Conservation (phyloP, 1,284 basidiomycete genomes). For the Papiliotrema fonsecae region DNA sequence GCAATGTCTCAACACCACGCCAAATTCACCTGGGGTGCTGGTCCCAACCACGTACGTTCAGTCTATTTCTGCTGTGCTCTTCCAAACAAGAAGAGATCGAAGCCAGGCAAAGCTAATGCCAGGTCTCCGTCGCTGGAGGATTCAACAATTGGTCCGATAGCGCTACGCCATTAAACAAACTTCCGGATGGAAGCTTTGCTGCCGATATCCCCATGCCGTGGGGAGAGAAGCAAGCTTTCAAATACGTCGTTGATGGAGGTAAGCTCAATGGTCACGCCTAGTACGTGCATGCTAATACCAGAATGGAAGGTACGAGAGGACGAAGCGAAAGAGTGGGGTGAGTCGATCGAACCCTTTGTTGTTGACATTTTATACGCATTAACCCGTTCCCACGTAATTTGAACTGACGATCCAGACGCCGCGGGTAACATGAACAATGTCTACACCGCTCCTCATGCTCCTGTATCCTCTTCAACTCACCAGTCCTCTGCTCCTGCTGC, state of each 20-base stretch:
- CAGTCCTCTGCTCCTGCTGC: slow-evolving; percentile 3
- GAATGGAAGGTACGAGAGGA: slow-evolving; percentile 49
- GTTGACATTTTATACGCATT: not conserved
- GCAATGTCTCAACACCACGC: slow-evolving; percentile 28
- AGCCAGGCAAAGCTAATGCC: not conserved
- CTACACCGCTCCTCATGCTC: slow-evolving; percentile 34
- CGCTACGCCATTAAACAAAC: slow-evolving; percentile 37
- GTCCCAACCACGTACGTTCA: slow-evolving; percentile 36
- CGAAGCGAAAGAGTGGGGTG: slow-evolving; percentile 49
- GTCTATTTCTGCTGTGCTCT: not conserved
- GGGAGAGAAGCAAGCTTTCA: slow-evolving; percentile 48
- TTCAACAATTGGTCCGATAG: slow-evolving; percentile 47
- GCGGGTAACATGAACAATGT: slow-evolving; percentile 50
- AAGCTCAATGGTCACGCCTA: slow-evolving; percentile 1
- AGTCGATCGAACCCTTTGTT: slow-evolving; percentile 10
- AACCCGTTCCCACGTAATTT: not conserved
- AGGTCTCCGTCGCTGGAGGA: slow-evolving; percentile 45
- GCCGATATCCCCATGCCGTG: slow-evolving; percentile 35
- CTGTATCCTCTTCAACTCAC: slow-evolving; percentile 2
- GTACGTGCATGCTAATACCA: not conserved
- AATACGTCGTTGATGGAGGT: slow-evolving; percentile 48
- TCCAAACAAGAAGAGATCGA: not conserved
- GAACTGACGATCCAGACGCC: slow-evolving; percentile 29
- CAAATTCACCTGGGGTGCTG: slow-evolving; percentile 43
- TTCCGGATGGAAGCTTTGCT: slow-evolving; percentile 37